Evolutionary conservation across 2,329 filamentous ascomycete genomes (phyloP).

Genomic region (Colletotrichum lini): DNA sequence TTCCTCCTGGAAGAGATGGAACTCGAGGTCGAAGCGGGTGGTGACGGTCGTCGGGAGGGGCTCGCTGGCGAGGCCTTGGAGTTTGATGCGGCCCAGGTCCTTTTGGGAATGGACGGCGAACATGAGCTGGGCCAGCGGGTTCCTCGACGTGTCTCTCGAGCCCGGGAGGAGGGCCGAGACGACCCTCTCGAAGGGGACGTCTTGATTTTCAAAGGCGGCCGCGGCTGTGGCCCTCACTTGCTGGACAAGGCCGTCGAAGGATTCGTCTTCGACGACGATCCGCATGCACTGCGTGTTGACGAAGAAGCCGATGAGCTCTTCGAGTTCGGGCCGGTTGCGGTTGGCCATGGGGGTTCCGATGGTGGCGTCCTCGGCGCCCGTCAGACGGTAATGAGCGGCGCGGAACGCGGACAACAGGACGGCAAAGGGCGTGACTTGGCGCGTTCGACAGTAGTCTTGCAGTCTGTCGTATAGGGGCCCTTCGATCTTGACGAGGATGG

Average conservation of each 20-base stretch:
- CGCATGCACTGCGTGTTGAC: slow-evolving; percentile 48
- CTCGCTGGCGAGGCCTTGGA: slow-evolving; percentile 16
- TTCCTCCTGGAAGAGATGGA: slow-evolving; percentile 45
- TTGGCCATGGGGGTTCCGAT: slow-evolving; percentile 42
- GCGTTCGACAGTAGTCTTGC: slow-evolving; percentile 34
- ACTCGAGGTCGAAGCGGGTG: slow-evolving; percentile 30
- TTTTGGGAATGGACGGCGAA: slow-evolving; percentile 25
- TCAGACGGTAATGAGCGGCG: slow-evolving; percentile 47
- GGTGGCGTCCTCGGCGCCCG: slow-evolving; percentile 44
- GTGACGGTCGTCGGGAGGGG: slow-evolving; percentile 15
- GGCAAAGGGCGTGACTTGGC: slow-evolving; percentile 27
- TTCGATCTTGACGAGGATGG: slow-evolving; percentile 29
- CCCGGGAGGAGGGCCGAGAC: slow-evolving; percentile 17
- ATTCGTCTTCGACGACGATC: slow-evolving; percentile 38
- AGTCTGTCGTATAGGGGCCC: slow-evolving; percentile 29
- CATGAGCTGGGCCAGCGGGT: slow-evolving; percentile 29
- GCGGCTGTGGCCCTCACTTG: slow-evolving; percentile 40
- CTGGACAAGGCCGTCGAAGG: slow-evolving; percentile 41
- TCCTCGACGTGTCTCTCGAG: slow-evolving; percentile 19
- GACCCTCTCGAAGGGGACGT: slow-evolving; percentile 36
- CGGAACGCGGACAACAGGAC: slow-evolving; percentile 47
- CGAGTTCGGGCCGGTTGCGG: slow-evolving; percentile 22
- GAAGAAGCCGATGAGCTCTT: slow-evolving; percentile 45
- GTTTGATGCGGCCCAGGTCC: slow-evolving; percentile 6
- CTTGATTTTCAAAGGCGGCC: slow-evolving; percentile 44